These are phyloP conservation scores for Canariomyces notabilis DNA, from an alignment of 2,329 filamentous ascomycete species.

Conservation along the genomic window DNA sequence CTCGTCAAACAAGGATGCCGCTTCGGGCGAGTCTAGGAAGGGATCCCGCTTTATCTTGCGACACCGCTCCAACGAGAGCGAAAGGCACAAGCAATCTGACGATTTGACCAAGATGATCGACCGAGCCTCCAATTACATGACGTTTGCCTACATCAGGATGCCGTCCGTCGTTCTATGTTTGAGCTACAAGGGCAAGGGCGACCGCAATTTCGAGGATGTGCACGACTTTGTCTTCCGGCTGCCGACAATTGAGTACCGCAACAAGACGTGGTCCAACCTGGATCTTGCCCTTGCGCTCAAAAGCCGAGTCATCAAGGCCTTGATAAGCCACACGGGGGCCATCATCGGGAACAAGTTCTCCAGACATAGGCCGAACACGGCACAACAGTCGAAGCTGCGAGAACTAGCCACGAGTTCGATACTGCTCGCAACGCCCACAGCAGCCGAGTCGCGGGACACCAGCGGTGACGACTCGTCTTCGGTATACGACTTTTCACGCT, in stretches of 20 bases:
- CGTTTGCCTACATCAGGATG: slow-evolving; percentile 89
- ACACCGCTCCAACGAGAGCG: slow-evolving; percentile 39
- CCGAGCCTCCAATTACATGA: slow-evolving; percentile 95
- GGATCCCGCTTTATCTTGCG: slow-evolving; percentile 52
- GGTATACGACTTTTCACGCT: slow-evolving; percentile 54
- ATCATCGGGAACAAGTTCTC: slow-evolving; percentile 98
- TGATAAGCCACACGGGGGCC: slow-evolving; percentile 91
- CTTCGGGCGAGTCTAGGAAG: slow-evolving; percentile 42
- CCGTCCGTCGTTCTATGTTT: slow-evolving; percentile 92
- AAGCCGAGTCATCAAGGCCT: slow-evolving; percentile 86
- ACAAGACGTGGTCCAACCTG: slow-evolving; percentile 98
- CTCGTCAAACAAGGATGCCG: slow-evolving; percentile 35
- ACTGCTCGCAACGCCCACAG: slow-evolving; percentile 45
- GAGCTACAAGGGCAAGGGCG: slow-evolving; percentile 92
- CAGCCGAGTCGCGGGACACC: slow-evolving; percentile 31
- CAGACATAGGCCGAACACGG: slow-evolving; percentile 75
- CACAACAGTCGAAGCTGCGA: slow-evolving; percentile 72
- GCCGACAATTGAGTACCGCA: slow-evolving; percentile 89
- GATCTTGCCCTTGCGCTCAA: slow-evolving; percentile 90
- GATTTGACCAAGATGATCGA: slow-evolving; percentile 96
- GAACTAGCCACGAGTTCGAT: slow-evolving; percentile 78
- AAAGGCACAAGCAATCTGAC: slow-evolving; percentile 63
- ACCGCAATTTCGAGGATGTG: slow-evolving; percentile 93
- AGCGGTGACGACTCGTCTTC: slow-evolving; percentile 56
- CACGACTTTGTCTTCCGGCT: slow-evolving; percentile 97